Percentiles rank a stretch among this genome's conserved stretches.
Conservation (phyloP, 345 rosid species). For the Cardamine chenopodiifolia region DNA sequence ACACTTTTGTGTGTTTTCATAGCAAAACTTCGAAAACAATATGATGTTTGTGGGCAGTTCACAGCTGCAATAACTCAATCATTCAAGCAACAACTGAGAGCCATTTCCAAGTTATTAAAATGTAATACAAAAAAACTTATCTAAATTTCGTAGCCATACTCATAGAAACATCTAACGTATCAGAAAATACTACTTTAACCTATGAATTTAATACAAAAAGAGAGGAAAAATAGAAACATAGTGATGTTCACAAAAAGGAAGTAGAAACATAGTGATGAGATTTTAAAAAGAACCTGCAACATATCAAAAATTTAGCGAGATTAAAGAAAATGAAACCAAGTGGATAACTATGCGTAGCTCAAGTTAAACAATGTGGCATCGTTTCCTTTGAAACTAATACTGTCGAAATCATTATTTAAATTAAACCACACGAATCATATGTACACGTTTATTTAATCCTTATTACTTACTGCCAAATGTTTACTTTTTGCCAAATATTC, state of each 20-base stretch:
- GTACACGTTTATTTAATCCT: not conserved
- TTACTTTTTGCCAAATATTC: conserved; percentile 22
- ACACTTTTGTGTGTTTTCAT: not conserved
- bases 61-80: not conserved
- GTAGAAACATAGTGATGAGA: conserved; percentile 10
- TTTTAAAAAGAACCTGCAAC: not conserved
- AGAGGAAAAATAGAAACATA: not conserved
- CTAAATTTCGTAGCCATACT: not conserved
- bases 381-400: conserved; percentile 23
- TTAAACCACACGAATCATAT: conserved; percentile 19
- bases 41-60: not conserved
- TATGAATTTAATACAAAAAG: not conserved
- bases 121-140: not conserved
- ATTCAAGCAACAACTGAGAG: not conserved
- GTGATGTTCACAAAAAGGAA: not conserved
- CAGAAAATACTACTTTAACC: not conserved
- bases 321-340: not conserved
- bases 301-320: not conserved
- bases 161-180: not conserved
- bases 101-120: not conserved
- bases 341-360: not conserved
- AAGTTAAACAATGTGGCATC: conserved; percentile 9
- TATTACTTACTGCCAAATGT: conserved; percentile 22
- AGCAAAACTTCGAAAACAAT: not conserved
- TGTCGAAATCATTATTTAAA: conserved; percentile 13